Base-by-base conservation (phyloP, 2,329 filamentous ascomycete species). In the Aotearoamyces nothofagi region DNA sequence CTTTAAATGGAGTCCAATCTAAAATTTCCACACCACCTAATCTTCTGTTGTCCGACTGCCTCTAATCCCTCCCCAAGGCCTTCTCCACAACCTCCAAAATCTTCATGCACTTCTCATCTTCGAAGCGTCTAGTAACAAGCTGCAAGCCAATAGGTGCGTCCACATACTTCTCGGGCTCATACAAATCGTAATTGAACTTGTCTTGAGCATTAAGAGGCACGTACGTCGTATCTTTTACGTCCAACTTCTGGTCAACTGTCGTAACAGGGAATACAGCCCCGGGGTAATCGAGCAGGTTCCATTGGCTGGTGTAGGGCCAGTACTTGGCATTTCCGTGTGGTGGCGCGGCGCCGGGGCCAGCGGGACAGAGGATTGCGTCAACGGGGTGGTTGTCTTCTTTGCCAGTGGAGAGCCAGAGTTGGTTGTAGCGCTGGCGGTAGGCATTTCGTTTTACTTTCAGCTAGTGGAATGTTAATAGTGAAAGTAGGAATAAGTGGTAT, bases 201-300 rank as follows among this genome's bases (percentile, higher is more conserved):
- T 52, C 49, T 20, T 38, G 40, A 38, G 46, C 35, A 43, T 54
- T 42, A 40, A 38, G 45, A 38, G 49, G 34, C 29, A 39, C 29
- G 40, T 47, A 55, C 5, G 40, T 38, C 32, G 32, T 41, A 31
- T 31, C 35, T 15, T 23, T 43, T 29, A 2, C 39, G 33, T 36
- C 37, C 36, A 51, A 47, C 19, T 29, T 33, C 5, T 43, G 30
- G 38, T 50, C 38, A 17, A 53, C 41, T 29, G 43, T 47, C 11
- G 50, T 52, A 2, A 65, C 67, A 0, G 75, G 75, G 42, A 80
- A 76, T 0, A 70, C 59, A 2, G 66, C 47, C 7, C 59, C 63
- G 1, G 75, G 69, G 45, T 77, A 78, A 45, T 81, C 73, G 2
- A 80, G 59, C 23, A 79, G 40, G 43, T 80, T 81, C 71, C 73